These are phyloP conservation scores for Rhodamnia rubescens DNA, from an alignment of 345 rosid genomes.

Conservation along the genomic window DNA sequence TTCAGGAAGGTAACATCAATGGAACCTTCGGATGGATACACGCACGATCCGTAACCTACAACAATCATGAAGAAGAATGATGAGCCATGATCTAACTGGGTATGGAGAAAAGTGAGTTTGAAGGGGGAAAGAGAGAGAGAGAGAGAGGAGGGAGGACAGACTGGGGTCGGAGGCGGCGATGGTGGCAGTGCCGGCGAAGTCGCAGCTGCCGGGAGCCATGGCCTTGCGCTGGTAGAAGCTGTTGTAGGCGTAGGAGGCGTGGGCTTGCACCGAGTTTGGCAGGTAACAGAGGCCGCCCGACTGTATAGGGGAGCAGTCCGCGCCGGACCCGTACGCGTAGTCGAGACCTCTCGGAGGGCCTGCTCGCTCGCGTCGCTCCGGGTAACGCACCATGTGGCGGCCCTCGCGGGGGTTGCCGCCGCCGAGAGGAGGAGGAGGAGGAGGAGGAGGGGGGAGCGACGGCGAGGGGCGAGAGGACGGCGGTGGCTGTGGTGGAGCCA, in stretches of 20 bases:
- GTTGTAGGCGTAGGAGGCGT: constrained; percentile 38
- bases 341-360: constrained; percentile 22
- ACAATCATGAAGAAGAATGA: not conserved
- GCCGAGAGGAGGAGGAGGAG: not conserved
- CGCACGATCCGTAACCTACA: constrained; percentile 41
- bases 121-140: not conserved
- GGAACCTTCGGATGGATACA: constrained; percentile 38
- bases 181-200: constrained; percentile 36
- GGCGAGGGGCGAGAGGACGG: not conserved
- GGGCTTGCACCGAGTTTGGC: constrained; percentile 28
- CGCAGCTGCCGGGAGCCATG: constrained; percentile 39
- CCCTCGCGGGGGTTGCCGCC: not conserved
- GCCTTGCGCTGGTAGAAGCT: constrained; percentile 27
- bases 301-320: constrained; percentile 24
- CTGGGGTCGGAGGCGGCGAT: constrained; percentile 32
- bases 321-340: constrained; percentile 30
- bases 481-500: not conserved
- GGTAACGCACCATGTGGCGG: constrained; percentile 25
- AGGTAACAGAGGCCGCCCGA: constrained; percentile 24
- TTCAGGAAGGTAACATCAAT: no score
- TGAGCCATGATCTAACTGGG: not conserved
- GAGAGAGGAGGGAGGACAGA: not conserved
- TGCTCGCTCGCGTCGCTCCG: constrained; percentile 28
- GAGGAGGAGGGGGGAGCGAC: not conserved
- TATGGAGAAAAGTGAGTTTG: not conserved